Evolutionary conservation across 2,329 filamentous ascomycete genomes (phyloP).

Genomic region (Phaeophleospora eucalypticola): DNA sequence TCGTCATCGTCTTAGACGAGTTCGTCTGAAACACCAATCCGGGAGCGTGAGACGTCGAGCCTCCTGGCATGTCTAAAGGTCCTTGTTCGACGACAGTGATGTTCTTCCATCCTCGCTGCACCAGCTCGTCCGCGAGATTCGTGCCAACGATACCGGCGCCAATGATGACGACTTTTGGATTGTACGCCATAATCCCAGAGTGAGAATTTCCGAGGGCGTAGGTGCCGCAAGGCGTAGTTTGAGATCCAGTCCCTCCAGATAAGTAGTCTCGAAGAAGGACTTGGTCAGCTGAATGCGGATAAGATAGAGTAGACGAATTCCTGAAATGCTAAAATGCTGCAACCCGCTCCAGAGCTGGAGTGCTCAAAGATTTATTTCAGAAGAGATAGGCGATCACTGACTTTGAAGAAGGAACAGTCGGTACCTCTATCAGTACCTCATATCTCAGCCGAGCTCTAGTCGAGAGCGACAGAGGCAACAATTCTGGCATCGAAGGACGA

Average conservation of each 20-base stretch:
- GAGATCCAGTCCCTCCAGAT: background rate
- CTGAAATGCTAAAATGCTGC: background rate
- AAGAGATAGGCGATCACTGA: background rate
- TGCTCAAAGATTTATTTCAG: background rate
- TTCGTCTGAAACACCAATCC: constrained; percentile 63
- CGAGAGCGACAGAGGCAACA: background rate
- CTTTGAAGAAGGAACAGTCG: too few species aligned
- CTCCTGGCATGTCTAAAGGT: constrained; percentile 58
- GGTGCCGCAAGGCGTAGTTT: background rate
- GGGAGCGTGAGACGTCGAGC: constrained; percentile 62
- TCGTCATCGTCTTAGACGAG: constrained; percentile 54
- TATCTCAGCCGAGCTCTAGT: too few species aligned
- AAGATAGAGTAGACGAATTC: background rate
- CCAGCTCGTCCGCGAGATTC: constrained; percentile 62
- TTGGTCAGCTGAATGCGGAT: background rate
- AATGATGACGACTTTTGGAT: constrained; percentile 50
- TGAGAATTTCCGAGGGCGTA: background rate
- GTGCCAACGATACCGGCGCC: constrained; percentile 62
- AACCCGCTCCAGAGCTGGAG: background rate
- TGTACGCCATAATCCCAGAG: background rate
- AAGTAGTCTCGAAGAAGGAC: background rate
- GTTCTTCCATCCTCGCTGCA: constrained; percentile 58
- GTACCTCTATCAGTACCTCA: too few species aligned
- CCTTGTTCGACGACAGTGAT: constrained; percentile 64
- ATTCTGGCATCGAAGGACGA: background rate